Percentiles rank a stretch among this genome's conserved stretches.
Evolutionary conservation across 805 yeast species (phyloP).

Genomic region (Candida pseudofarinosa): DNA sequence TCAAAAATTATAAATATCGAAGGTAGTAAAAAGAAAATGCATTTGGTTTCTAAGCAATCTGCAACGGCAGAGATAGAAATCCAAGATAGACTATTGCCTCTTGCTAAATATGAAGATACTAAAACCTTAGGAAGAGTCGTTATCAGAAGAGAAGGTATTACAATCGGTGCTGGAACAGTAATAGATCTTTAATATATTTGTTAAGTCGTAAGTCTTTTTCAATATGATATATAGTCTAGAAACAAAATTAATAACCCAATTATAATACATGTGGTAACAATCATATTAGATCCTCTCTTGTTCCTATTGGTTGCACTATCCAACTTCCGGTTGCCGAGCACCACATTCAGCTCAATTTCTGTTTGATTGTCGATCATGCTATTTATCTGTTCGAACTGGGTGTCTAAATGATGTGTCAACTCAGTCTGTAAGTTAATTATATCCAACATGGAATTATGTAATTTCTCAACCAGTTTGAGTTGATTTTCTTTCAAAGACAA

Average conservation of each 20-base stretch:
- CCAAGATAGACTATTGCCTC: constrained; percentile 46
- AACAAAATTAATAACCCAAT: constrained; percentile 33
- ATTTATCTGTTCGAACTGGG: constrained; percentile 69
- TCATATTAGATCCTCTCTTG: constrained; percentile 40
- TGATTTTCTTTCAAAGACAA: constrained; percentile 57
- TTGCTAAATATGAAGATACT: constrained; percentile 46
- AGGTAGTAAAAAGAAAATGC: constrained; percentile 36
- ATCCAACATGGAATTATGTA: constrained; percentile 64
- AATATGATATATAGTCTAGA: constrained; percentile 30
- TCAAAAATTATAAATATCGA: constrained; percentile 36
- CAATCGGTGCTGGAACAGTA: constrained; percentile 64
- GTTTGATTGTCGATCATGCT: constrained; percentile 63
- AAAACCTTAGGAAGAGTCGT: constrained; percentile 63
- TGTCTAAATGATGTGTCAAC: constrained; percentile 63
- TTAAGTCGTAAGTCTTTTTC: constrained; percentile 1
- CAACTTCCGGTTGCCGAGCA: constrained; percentile 67
- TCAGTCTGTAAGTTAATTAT: constrained; percentile 73
- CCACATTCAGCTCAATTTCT: constrained; percentile 60
- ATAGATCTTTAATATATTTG: constrained; percentile 12
- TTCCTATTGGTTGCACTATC: constrained; percentile 64
- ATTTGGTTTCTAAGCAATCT: constrained; percentile 54
- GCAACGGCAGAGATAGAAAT: constrained; percentile 58
- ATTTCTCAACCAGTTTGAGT: constrained; percentile 52
- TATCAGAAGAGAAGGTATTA: constrained; percentile 62
- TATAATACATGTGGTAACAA: constrained; percentile 29